phyloP scores from a whole-genome alignment of 164 flowering plant species.

The Kingdonia uniflora region DNA sequence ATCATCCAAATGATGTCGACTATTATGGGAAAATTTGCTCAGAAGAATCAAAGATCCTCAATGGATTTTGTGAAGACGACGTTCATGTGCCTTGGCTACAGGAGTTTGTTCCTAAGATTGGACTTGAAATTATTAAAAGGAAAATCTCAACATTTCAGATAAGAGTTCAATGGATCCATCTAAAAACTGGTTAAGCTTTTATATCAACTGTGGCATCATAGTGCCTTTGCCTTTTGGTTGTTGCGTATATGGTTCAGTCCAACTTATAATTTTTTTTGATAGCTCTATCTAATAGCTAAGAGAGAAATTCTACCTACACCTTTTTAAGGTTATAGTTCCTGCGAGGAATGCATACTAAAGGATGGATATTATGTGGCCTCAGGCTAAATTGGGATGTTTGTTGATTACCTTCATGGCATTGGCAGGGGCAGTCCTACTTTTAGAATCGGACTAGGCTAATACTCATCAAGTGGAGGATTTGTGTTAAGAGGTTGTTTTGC shows the following conservation, averaged over 20 bases:
- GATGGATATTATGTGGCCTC: slow-evolving; percentile 35
- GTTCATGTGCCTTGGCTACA: slow-evolving; percentile 47
- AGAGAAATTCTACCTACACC: slow-evolving; percentile 9
- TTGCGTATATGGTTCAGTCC: slow-evolving; percentile 57
- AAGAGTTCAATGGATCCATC: slow-evolving; percentile 8
- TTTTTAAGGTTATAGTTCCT: slow-evolving; percentile 9
- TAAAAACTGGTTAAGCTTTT: slow-evolving; percentile 31
- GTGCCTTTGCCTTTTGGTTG: slow-evolving; percentile 54
- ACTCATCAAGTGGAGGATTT: slow-evolving; percentile 81
- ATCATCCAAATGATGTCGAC: slow-evolving; percentile 50
- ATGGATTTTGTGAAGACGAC: slow-evolving; percentile 11
- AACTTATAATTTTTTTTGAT: slow-evolving; percentile 34
- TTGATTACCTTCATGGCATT: slow-evolving; percentile 26
- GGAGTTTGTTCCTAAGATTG: slow-evolving; percentile 64
- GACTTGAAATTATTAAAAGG: slow-evolving; percentile 46
- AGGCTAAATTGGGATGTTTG: slow-evolving; percentile 30
- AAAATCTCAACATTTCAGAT: slow-evolving; percentile 29
- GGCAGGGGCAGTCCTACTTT: slow-evolving; percentile 96
- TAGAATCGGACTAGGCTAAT: slow-evolving; percentile 92
- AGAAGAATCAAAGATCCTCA: slow-evolving; percentile 29
- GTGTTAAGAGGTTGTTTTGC: slow-evolving; percentile 55
- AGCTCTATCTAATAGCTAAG: slow-evolving; percentile 39
- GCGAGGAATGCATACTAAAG: slow-evolving; percentile 43
- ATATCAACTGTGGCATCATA: slow-evolving; percentile 35
- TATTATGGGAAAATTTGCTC: slow-evolving; percentile 50